Evolutionary conservation across 345 rosid species (phyloP).

Genomic region (Arabis hirsuta): DNA sequence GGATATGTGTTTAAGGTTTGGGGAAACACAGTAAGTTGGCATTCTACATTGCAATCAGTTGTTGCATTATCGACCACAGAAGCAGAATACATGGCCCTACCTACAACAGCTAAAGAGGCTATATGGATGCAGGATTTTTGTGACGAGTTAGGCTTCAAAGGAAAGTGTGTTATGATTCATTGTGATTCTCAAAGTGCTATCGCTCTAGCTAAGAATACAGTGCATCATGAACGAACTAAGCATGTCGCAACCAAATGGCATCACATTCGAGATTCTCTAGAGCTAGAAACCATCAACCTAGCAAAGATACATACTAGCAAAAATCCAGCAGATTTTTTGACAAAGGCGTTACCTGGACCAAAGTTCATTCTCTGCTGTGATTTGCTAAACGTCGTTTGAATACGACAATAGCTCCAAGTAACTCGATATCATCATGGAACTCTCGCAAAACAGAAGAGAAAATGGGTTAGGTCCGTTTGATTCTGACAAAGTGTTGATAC

Average conservation of each 20-base stretch:
- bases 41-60: background rate
- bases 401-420: too few species aligned
- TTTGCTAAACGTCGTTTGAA: too few species aligned
- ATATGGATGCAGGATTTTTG: background rate
- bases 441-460: too few species aligned
- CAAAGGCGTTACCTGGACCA: background rate
- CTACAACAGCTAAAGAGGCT: too few species aligned
- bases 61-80: too few species aligned
- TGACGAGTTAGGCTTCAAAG: background rate
- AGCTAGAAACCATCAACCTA: background rate
- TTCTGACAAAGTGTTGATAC: too few species aligned
- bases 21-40: background rate
- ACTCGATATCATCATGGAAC: too few species aligned
- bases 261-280: background rate
- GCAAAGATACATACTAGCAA: background rate
- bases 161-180: background rate
- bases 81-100: too few species aligned
- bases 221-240: background rate
- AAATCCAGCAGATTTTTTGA: background rate
- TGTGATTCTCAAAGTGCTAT: background rate
- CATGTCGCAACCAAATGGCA: background rate
- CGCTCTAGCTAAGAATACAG: background rate
- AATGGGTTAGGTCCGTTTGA: accelerated
- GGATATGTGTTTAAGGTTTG: background rate
- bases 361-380: too few species aligned